phyloP scores from a whole-genome alignment of 129 eudicot genomes.

The Sambucus nigra region DNA sequence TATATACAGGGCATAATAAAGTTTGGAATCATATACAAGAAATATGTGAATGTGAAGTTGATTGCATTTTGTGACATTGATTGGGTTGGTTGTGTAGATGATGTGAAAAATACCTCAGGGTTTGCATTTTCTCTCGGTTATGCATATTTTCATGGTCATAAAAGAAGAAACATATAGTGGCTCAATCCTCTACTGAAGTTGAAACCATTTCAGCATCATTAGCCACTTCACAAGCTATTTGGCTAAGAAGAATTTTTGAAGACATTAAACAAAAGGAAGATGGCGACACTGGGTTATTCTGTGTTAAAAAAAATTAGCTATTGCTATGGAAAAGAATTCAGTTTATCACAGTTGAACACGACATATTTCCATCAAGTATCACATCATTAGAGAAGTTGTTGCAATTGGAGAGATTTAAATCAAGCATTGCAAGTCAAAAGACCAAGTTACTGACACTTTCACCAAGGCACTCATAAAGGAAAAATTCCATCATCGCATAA shows the following conservation, averaged over 20 bases:
- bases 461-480: background rate
- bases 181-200: background rate
- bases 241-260: constrained; percentile 1
- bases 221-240: background rate
- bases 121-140: background rate
- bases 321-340: constrained; percentile 7
- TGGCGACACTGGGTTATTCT: background rate
- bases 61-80: background rate
- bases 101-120: background rate
- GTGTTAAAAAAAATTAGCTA: constrained; percentile 1
- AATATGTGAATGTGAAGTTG: background rate
- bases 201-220: background rate
- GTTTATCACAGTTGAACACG: background rate
- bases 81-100: background rate
- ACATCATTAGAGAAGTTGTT: background rate
- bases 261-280: background rate
- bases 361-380: background rate
- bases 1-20: background rate
- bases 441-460: background rate
- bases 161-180: background rate
- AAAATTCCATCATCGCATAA: no score
- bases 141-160: background rate
- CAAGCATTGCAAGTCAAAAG: background rate
- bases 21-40: background rate
- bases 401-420: background rate